Base-by-base conservation (phyloP, 2,329 filamentous ascomycete genomes). In the Cercospora sesami region DNA sequence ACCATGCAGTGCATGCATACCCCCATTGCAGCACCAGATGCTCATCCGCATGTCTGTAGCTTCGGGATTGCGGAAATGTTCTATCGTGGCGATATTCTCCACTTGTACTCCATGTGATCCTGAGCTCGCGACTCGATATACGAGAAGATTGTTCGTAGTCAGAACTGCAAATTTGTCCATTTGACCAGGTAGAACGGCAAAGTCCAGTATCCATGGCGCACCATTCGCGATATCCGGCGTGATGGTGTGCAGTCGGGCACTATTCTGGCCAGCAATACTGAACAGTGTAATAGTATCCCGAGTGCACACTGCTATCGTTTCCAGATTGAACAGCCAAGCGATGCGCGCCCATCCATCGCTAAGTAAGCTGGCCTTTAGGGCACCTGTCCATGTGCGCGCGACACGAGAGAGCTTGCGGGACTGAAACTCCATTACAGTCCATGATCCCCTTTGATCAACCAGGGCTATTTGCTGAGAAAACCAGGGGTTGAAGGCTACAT, bases 341-440 rank as follows among this genome's bases (percentile, higher is more conserved):
- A 86, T 78, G 42, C 81, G 79, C 23, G 81, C 80, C 85, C 85
- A 87, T 4, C 83, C 84, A 73, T 86, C 82, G 67, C 77, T 74
- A 69, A 75, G 81, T 64, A 80, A 81, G 12, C 73, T 62, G 42
- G 16, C 69, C 64, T 45, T 65, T 21, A 57, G 42, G 12, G 60
- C 21, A 23, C 59, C 55, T 16, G 33, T 63, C 65, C 68, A 69
- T 51, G 62, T 63, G 26, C 63, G 67, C 9, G 55, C 69, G 33
- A 66, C 31, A 63, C 60, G 51, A 8, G 67, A 63, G 53, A 64
- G 64, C 65, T 71, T 75, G 3, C 67, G 65, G 12, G 68, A 58
- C n/a, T 57, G 71, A 26, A 90, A 79, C 68, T 90, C 84, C 88
- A 89, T 92, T 4, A 92, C 78, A 53, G 82, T 88, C 91, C 91